These are phyloP conservation scores for Nothophytophthora sp. DNA, from an alignment of 352 stramenopile genomes.

Conservation along the genomic window DNA sequence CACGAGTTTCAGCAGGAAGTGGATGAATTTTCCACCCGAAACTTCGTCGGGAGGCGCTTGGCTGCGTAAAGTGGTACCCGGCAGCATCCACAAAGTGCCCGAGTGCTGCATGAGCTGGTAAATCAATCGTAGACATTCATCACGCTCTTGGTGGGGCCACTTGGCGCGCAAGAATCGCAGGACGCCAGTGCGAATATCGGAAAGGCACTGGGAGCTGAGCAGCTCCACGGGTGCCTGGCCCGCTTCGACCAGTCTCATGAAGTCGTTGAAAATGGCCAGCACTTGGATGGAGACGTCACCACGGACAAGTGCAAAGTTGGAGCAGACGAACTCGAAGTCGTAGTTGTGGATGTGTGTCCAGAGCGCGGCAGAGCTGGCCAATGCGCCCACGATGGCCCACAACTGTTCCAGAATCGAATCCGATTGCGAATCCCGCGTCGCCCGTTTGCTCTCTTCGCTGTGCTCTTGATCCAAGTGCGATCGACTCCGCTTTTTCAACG, in stretches of 20 bases:
- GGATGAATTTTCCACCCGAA: slow-evolving; percentile 67
- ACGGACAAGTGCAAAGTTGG: slow-evolving; percentile 42
- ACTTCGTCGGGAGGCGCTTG: slow-evolving; percentile 53
- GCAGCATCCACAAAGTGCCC: slow-evolving; percentile 63
- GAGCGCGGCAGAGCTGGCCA: slow-evolving; percentile 37
- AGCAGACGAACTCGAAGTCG: slow-evolving; percentile 73
- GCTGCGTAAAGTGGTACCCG: slow-evolving; percentile 50
- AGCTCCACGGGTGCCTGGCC: slow-evolving; percentile 41
- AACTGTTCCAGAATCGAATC: slow-evolving; percentile 30
- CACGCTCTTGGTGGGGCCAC: slow-evolving; percentile 70
- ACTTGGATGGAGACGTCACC: slow-evolving; percentile 39
- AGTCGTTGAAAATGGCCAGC: slow-evolving; percentile 57
- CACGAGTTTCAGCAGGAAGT: slow-evolving; percentile 81
- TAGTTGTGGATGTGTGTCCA: slow-evolving; percentile 51
- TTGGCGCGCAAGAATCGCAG: slow-evolving; percentile 69
- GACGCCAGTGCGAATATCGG: slow-evolving; percentile 56
- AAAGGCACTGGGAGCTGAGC: slow-evolving; percentile 55
- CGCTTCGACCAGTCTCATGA: slow-evolving; percentile 53
- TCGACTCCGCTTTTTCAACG: slow-evolving; percentile 45
- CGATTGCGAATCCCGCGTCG: slow-evolving; percentile 15
- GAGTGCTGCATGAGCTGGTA: slow-evolving; percentile 64
- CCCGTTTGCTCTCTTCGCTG: slow-evolving; percentile 16
- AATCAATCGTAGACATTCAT: slow-evolving; percentile 61
- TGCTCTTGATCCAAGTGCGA: slow-evolving; percentile 21
- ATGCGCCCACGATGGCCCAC: slow-evolving; percentile 47